phyloP scores from a whole-genome alignment of 352 stramenopile species.

The Globisporangium spinosum region DNA sequence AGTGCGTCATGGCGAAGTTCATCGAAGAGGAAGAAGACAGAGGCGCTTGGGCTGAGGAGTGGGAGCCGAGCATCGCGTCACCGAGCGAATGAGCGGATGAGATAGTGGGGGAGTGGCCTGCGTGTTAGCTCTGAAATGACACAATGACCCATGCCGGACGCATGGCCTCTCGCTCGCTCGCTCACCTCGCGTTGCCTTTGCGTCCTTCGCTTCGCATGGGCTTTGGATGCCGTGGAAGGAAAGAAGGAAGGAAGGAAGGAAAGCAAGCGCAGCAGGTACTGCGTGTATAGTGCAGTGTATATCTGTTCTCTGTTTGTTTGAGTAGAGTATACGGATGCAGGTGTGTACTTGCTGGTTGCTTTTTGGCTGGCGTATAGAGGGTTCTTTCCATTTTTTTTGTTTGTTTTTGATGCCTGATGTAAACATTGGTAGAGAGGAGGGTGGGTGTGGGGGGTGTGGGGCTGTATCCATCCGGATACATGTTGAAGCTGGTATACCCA shows the following conservation, averaged over 20 bases:
- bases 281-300: conserved; percentile 4
- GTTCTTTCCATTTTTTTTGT: conserved; percentile 10
- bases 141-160: conserved; percentile 20
- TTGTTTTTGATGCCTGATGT: not conserved
- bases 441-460: not conserved
- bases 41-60: not conserved
- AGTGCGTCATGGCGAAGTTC: conserved; percentile 5
- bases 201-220: not conserved
- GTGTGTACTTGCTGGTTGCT: not conserved
- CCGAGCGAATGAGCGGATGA: not conserved
- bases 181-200: not conserved
- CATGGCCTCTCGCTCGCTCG: not conserved
- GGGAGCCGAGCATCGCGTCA: not conserved
- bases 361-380: not conserved
- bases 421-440: not conserved
- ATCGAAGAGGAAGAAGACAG: not conserved
- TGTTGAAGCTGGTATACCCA: not conserved
- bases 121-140: conserved; percentile 27
- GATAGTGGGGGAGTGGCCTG: conserved; percentile 4
- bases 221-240: not conserved
- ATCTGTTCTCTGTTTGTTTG: not conserved
- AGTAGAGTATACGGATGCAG: not conserved
- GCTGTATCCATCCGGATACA: conserved; percentile 8
- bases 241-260: not conserved
- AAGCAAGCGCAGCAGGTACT: conserved; percentile 5